Evolutionary conservation across 108 stramenopile genomes (phyloP).

Genomic region (Skeletonema menzelii): DNA sequence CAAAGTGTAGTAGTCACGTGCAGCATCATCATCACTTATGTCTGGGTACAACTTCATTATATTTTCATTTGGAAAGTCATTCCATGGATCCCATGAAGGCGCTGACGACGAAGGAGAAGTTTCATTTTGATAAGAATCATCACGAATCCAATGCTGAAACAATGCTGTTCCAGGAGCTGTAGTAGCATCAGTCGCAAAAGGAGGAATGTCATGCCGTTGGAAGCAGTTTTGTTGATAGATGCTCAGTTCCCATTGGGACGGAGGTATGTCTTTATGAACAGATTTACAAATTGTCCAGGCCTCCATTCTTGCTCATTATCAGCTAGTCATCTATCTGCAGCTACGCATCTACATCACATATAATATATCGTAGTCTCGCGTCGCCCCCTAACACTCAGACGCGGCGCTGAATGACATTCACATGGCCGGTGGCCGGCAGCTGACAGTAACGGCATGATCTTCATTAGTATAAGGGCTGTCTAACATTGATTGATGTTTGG

Average conservation of each 20-base stretch:
- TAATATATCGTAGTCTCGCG: too few relatives aligned
- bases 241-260: slow-evolving; percentile 15
- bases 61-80: slow-evolving; percentile 31
- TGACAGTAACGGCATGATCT: too few relatives aligned
- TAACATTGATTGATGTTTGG: too few relatives aligned
- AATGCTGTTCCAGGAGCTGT: slow-evolving; percentile 32
- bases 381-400: too few relatives aligned
- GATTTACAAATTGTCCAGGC: slow-evolving; percentile 1
- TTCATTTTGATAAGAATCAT: neutral
- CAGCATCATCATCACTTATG: slow-evolving; percentile 21
- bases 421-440: too few relatives aligned
- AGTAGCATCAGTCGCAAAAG: neutral
- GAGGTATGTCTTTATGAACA: neutral
- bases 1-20: slow-evolving; percentile 38
- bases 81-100: slow-evolving; percentile 16
- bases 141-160: slow-evolving; percentile 31
- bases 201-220: slow-evolving; percentile 3
- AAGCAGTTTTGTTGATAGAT: slow-evolving; percentile 16
- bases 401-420: too few relatives aligned
- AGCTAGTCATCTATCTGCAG: neutral
- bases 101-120: neutral
- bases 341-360: neutral
- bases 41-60: slow-evolving; percentile 29
- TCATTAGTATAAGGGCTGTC: too few relatives aligned
- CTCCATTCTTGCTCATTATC: neutral